Base-by-base conservation (phyloP, 1,139 yeast genomes). In the Candida sp. region DNA sequence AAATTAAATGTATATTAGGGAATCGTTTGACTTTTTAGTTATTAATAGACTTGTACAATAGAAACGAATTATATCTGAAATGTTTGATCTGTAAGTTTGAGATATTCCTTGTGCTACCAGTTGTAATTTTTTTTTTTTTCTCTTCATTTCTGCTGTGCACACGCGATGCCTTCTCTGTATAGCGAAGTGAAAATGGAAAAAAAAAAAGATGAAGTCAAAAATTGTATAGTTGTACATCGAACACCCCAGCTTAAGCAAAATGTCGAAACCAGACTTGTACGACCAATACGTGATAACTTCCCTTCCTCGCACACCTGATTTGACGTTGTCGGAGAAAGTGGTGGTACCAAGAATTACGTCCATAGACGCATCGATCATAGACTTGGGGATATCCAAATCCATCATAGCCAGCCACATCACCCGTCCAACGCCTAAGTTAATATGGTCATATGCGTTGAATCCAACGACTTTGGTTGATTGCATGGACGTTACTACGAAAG, bases 371-470 rank as follows among this genome's bases (percentile, higher is more conserved):
- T 57, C 70, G 28, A 60, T 67, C 27, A 64, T 77, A 35, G 84
- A 85, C 61, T 68, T 90, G 39, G 96, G 92, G 44, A 80, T 90
- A 34, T 86, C 96, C 27, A 91, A 90, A 52, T 88, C 96, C 42
- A 84, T 88, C 50, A 77, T 92, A 48, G 84, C 90, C 22, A 83
- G 86, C 51, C 88, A 86, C 63, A 74, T 88, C 33, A 78, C 90
- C 48, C 84, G 83, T 59, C 97, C 97, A 35, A 84, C 96, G 8
- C 97, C 97, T 11, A 88, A 84, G 62, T 72, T 90, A 59, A 72
- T 84, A 42, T 88, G 94, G 88, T 84, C 91, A 0, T 80, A 82
- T 62, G 83, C 94, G 4, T 75, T 89, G 39, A 81, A 91, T 4
- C 94, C 94, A 4, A 77, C 81, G 9, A 75, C 83, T 28, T 56